These are phyloP conservation scores for Malassezia japonica DNA, from an alignment of 1,284 basidiomycete species.

Conservation along the genomic window DNA sequence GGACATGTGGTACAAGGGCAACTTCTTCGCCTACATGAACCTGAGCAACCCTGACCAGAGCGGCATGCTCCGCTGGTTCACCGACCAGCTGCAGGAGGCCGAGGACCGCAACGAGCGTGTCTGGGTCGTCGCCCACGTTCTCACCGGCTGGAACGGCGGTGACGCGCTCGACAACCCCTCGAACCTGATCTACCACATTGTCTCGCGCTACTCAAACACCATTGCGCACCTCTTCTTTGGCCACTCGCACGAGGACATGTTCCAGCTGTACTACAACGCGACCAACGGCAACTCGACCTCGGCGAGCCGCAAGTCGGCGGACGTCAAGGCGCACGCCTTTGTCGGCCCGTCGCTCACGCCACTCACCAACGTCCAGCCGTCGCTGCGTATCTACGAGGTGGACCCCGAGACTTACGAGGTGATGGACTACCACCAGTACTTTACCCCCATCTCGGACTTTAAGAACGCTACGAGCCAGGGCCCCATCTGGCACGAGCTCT, in stretches of 20 bases:
- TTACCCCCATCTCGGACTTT: slow-evolving; percentile 27
- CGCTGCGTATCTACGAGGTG: slow-evolving; percentile 68
- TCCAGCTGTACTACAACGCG: slow-evolving; percentile 67
- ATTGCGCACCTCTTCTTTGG: slow-evolving; percentile 72
- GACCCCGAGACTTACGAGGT: slow-evolving; percentile 55
- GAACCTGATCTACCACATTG: slow-evolving; percentile 52
- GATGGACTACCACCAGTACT: slow-evolving; percentile 42
- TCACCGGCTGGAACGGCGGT: slow-evolving; percentile 60
- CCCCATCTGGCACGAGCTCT: slow-evolving; percentile 60
- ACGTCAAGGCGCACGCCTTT: slow-evolving; percentile 12
- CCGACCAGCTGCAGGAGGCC: slow-evolving; percentile 60
- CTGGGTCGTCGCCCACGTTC: slow-evolving; percentile 70
- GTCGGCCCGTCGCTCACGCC: slow-evolving; percentile 66
- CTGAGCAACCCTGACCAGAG: slow-evolving; percentile 61
- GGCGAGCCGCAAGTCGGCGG: slow-evolving; percentile 50
- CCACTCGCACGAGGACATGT: slow-evolving; percentile 70
- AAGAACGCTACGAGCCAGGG: slow-evolving; percentile 53
- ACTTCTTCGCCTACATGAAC: slow-evolving; percentile 70
- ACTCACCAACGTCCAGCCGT: slow-evolving; percentile 64
- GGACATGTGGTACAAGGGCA: slow-evolving; percentile 51
- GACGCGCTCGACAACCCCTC: slow-evolving; percentile 54
- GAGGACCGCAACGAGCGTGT: slow-evolving; percentile 49
- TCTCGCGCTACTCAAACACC: slow-evolving; percentile 67
- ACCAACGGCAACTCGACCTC: slow-evolving; percentile 55
- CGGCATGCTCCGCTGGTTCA: slow-evolving; percentile 67